Base-by-base conservation (phyloP, 306 rosid species). In the Herpetospermum pedunculosum region DNA sequence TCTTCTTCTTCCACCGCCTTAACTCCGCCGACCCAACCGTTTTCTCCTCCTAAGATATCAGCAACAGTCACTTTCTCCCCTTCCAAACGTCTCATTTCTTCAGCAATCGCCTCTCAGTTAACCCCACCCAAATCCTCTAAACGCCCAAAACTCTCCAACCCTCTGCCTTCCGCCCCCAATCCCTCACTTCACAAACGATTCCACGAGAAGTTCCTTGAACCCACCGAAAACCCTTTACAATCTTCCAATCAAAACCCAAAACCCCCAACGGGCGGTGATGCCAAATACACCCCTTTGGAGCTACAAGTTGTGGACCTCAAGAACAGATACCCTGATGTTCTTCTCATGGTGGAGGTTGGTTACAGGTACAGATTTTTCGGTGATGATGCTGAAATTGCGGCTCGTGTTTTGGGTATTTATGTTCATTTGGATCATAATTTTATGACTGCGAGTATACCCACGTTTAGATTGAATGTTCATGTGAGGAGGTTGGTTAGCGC, bases 261-360 rank as follows among this genome's bases (percentile, higher is more conserved):
- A 6, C 72, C 78, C 67, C 38, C 83, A 0, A 14, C 73, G 0
- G 37, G 11, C 3, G 44, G 6, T 35, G 38, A 8, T 75, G 4
- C 55, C 30, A 85, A 83, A 23, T 81, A 83, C 73, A 94, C 98
- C 9, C 98, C 98, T 28, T 74, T 94, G 40, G 96, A 91, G 38
- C 87, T 76, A 3, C 98, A 89, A 23, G 92, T 94, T 26, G 85
- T 84, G 70, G 90, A 91, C 32, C 87, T 94, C 15, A 94, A 91
- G 63, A 47, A 73, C 25, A 83, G 79, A 9, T 70, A 86, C 87
- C 96, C 95, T n/a, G 97, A 91, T 50, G 98, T 94, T 37, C 91
- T 94, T 49, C 65, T 94, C 50, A 89, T 94, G 98, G 78, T 94
- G 34, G 97, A 94, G 74, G 97, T 94, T 76, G 98, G 98, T 80